Conservation (phyloP, 2,329 filamentous ascomycete genomes). For the Diaporthe sp. region DNA sequence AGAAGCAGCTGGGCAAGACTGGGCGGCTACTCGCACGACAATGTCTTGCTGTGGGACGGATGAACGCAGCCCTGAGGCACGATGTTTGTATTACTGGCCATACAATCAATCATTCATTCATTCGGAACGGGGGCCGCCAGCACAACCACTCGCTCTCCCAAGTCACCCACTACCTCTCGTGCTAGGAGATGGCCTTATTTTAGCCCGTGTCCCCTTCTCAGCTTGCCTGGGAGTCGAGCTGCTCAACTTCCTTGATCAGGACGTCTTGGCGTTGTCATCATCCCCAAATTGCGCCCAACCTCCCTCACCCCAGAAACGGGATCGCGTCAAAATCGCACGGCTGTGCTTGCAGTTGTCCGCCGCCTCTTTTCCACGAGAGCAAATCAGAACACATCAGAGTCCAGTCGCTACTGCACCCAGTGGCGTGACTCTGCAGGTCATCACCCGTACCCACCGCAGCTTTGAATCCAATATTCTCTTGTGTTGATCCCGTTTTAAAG, state of each 20-base stretch:
- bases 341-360: constrained; percentile 32
- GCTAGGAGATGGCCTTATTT: constrained; percentile 23
- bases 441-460: constrained; percentile 18
- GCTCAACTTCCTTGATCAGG: constrained; percentile 34
- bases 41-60: constrained; percentile 16
- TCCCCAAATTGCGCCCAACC: constrained; percentile 31
- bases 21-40: constrained; percentile 20
- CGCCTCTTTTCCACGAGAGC: constrained; percentile 24
- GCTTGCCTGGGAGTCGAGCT: constrained; percentile 5
- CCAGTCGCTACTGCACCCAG: constrained; percentile 19
- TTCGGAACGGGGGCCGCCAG: background rate
- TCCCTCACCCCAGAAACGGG: constrained; percentile 30
- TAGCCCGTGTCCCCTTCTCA: background rate
- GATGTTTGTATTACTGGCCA: constrained; percentile 10
- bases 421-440: constrained; percentile 29
- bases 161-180: constrained; percentile 3
- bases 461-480: constrained; percentile 13
- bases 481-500: constrained; percentile 22
- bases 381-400: constrained; percentile 19
- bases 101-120: background rate
- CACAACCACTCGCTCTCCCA: background rate
- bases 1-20: background rate
- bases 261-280: constrained; percentile 34
- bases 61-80: constrained; percentile 6
- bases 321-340: constrained; percentile 30